phyloP scores from a whole-genome alignment of 208 protist genomes.

The Trypanosoma rangeli region DNA sequence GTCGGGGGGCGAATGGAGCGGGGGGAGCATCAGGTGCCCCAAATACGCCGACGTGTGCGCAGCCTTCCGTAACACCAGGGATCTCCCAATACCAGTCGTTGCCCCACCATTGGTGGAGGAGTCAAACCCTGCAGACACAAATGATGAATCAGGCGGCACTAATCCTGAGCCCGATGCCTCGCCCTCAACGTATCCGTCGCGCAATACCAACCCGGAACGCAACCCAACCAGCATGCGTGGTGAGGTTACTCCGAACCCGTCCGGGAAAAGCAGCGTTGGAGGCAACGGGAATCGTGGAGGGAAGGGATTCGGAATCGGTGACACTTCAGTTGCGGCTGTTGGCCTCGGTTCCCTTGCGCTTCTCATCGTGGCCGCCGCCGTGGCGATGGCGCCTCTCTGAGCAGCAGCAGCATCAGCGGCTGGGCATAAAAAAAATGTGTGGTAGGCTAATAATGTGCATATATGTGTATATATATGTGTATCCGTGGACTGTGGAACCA shows the following conservation, averaged over 20 bases:
- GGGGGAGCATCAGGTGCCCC: constrained; percentile 37
- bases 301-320: neutral
- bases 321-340: neutral
- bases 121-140: neutral
- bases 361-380: neutral
- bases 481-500: too few species aligned
- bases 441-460: too few species aligned
- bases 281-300: neutral
- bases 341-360: neutral
- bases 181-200: neutral
- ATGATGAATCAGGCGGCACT: neutral
- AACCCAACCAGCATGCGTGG: too few species aligned
- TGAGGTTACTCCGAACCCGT: too few species aligned
- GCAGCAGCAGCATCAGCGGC: neutral
- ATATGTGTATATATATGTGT: too few species aligned
- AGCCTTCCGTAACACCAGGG: constrained; percentile 3
- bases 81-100: neutral
- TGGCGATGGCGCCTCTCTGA: neutral
- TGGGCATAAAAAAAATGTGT: too few species aligned
- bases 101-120: constrained; percentile 1
- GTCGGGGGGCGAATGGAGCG: constrained; percentile 11
- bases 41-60: constrained; percentile 50
- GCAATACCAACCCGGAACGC: too few species aligned
- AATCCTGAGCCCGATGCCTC: neutral
- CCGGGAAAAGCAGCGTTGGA: too few species aligned